Percentiles rank a stretch among this genome's conserved stretches.
Evolutionary conservation across 176 grass and related monocot species (phyloP).

Genomic region (Bolboschoenus planiculmis): DNA sequence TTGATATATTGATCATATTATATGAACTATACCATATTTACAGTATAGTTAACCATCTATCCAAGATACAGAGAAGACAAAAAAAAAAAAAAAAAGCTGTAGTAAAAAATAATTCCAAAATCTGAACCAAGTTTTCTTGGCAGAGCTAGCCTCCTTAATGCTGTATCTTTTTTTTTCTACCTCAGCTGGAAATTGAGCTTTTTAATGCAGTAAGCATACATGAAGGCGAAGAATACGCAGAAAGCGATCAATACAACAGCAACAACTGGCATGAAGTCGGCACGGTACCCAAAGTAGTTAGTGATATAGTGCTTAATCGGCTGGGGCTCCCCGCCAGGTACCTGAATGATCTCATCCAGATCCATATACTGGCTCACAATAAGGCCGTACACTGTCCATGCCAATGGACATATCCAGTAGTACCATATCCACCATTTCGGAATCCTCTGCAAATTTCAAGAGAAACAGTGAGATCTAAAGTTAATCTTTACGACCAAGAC

Average conservation of each 20-base stretch:
- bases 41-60: constrained; percentile 36
- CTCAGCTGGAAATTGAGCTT: constrained; percentile 90
- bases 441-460: constrained; percentile 69
- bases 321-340: constrained; percentile 20
- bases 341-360: constrained; percentile 36
- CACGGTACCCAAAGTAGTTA: constrained; percentile 66
- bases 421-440: constrained; percentile 97
- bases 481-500: not conserved
- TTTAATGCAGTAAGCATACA: constrained; percentile 84
- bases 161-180: constrained; percentile 26
- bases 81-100: constrained; percentile 14
- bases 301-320: constrained; percentile 67
- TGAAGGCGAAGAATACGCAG: constrained; percentile 68
- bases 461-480: not conserved
- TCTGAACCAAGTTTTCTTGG: constrained; percentile 2
- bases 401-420: constrained; percentile 95
- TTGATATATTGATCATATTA: no score
- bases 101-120: not conserved
- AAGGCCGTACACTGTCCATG: constrained; percentile 97
- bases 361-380: constrained; percentile 95
- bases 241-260: constrained; percentile 64
- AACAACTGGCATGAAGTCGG: constrained; percentile 61
- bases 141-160: not conserved
- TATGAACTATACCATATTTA: constrained; percentile 45
- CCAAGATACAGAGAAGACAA: constrained; percentile 25